Evolutionary conservation across 768 basidiomycete genomes (phyloP).

Genomic region (Mycena haematopus): DNA sequence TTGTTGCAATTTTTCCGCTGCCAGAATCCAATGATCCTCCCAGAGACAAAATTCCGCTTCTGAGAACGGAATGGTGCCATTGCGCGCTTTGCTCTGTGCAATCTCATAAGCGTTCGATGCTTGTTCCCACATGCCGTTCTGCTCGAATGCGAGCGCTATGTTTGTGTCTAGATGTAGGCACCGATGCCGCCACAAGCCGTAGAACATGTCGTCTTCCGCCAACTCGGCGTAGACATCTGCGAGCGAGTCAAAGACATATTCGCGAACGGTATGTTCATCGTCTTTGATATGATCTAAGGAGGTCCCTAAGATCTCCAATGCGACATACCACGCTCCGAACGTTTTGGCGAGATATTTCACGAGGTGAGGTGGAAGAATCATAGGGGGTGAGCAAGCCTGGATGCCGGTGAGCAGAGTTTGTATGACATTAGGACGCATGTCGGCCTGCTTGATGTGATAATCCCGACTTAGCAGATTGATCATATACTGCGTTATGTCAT

Average conservation of each 20-base stretch:
- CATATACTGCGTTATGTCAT: slow-evolving; percentile 87
- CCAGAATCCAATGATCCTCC: slow-evolving; percentile 99
- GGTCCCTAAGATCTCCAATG: slow-evolving; percentile 81
- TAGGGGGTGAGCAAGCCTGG: slow-evolving; percentile 83
- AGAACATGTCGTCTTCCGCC: slow-evolving; percentile 96
- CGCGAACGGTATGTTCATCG: slow-evolving; percentile 79
- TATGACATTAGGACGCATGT: slow-evolving; percentile 89
- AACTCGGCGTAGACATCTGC: slow-evolving; percentile 96
- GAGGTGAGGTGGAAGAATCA: slow-evolving; percentile 92
- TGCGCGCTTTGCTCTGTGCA: slow-evolving; percentile 85
- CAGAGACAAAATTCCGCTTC: slow-evolving; percentile 97
- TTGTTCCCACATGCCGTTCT: slow-evolving; percentile 97
- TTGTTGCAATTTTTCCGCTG: slow-evolving; percentile 95
- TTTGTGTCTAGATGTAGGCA: slow-evolving; percentile 92
- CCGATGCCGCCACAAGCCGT: slow-evolving; percentile 93
- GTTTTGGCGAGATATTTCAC: slow-evolving; percentile 97
- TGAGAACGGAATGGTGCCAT: slow-evolving; percentile 84
- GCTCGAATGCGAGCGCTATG: slow-evolving; percentile 86
- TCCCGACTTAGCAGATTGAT: slow-evolving; percentile 91
- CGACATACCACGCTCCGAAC: slow-evolving; percentile 94
- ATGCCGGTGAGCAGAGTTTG: slow-evolving; percentile 88
- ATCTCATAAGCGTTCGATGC: slow-evolving; percentile 87
- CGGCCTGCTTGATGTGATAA: slow-evolving; percentile 88
- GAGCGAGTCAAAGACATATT: slow-evolving; percentile 87
- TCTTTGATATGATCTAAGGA: slow-evolving; percentile 83